Conservation (phyloP, 106 monocot genomes). For the Dendrobium officinale region DNA sequence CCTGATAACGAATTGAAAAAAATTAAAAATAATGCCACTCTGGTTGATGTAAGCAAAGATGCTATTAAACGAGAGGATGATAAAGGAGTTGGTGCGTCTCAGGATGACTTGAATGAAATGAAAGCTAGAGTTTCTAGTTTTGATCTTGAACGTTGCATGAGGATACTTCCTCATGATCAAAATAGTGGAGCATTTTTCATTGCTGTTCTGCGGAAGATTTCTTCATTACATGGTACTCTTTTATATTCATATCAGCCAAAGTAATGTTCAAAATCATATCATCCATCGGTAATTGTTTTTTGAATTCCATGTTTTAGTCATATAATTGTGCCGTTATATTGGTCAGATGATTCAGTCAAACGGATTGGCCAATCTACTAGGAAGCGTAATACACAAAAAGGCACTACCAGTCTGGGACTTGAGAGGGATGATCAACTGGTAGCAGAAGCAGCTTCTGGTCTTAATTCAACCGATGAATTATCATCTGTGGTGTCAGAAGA, state of each 20-base stretch:
- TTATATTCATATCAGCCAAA: background rate
- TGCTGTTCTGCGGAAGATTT: conserved; percentile 83
- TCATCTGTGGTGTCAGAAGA: conserved; percentile 4
- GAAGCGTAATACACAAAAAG: conserved; percentile 10
- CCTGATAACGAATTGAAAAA: background rate
- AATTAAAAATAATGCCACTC: background rate
- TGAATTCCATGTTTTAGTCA: background rate
- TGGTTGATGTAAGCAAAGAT: background rate
- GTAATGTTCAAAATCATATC: background rate
- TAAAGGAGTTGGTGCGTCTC: conserved; percentile 5
- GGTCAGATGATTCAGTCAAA: conserved; percentile 14
- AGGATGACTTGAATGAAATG: background rate
- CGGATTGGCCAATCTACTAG: conserved; percentile 11
- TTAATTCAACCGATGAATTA: background rate
- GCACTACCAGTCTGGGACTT: conserved; percentile 5
- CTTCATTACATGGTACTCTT: conserved; percentile 44
- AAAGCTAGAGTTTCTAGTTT: conserved; percentile 35
- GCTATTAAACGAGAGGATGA: conserved; percentile 20
- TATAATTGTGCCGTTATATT: conserved; percentile 3
- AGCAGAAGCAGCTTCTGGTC: conserved; percentile 9
- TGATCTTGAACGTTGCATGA: conserved; percentile 79
- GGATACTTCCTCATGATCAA: conserved; percentile 97
- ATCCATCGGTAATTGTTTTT: background rate
- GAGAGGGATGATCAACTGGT: background rate
- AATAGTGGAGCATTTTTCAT: conserved; percentile 97